Evolutionary conservation across 2,329 filamentous ascomycete genomes (phyloP).

Genomic region (Diaporthe ilicicola): DNA sequence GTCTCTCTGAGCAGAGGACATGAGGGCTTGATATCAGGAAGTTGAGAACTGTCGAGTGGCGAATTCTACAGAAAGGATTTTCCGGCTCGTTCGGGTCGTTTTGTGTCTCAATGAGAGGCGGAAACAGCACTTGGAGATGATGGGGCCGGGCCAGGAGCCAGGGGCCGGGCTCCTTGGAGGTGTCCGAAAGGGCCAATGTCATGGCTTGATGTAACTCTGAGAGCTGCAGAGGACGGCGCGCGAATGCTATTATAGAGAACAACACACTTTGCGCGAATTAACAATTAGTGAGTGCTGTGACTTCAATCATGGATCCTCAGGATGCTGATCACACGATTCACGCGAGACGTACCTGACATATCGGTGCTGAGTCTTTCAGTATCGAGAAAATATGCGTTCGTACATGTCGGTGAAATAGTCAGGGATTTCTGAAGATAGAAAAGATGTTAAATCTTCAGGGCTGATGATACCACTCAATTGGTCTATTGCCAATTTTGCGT

Average conservation of each 20-base stretch:
- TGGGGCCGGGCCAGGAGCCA: background rate
- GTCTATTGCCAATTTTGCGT: background rate
- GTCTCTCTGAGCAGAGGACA: background rate
- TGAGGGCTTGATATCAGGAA: background rate
- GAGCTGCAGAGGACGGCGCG: background rate
- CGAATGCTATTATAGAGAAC: background rate
- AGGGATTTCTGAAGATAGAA: background rate
- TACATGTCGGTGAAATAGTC: background rate
- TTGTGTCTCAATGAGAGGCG: background rate
- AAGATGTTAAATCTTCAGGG: background rate
- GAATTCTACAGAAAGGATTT: background rate
- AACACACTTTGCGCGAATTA: background rate
- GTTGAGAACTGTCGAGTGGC: background rate
- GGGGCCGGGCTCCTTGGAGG: background rate
- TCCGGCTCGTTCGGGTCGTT: background rate
- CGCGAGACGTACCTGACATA: background rate
- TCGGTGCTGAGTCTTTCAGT: background rate
- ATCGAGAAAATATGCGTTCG: background rate
- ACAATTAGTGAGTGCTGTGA: background rate
- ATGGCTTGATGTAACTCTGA: background rate
- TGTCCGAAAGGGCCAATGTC: background rate
- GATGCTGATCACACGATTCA: accelerated
- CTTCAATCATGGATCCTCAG: accelerated
- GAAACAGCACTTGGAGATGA: background rate
- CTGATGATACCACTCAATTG: background rate